Conservation (phyloP, 2,329 filamentous ascomycete genomes). For the Pseudocercospora pini-densiflorae region DNA sequence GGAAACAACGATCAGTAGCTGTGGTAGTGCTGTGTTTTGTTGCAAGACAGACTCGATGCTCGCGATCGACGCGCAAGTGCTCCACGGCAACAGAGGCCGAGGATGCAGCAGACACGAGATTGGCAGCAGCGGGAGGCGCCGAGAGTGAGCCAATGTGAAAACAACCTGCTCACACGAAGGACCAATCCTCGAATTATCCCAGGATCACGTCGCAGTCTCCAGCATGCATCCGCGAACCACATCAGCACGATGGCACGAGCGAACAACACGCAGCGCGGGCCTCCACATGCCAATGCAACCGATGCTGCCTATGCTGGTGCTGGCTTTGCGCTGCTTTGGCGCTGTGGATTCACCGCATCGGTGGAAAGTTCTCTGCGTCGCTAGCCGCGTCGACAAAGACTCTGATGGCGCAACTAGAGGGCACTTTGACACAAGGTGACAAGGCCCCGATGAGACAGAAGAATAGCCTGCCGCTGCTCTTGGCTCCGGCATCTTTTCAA, state of each 20-base stretch:
- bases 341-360: not conserved
- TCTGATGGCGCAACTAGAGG: not conserved
- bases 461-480: not conserved
- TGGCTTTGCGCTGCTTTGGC: not conserved
- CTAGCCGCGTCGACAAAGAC: not conserved
- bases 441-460: not conserved
- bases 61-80: no score
- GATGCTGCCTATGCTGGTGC: not conserved
- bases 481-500: not conserved
- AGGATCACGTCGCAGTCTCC: not conserved
- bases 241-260: conserved; percentile 8
- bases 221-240: conserved; percentile 3
- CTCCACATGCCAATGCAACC: conserved; percentile 1
- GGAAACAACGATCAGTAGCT: not conserved
- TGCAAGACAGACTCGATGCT: no score
- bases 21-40: not conserved
- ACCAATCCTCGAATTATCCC: not conserved
- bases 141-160: no score
- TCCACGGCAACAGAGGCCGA: not conserved
- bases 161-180: not conserved
- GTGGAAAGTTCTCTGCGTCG: not conserved
- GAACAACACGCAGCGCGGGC: not conserved
- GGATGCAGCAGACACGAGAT: no score
- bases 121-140: no score
- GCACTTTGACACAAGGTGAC: not conserved